Evolutionary conservation across 2,329 filamentous ascomycete genomes (phyloP).

Genomic region (Lachnellula subtilissima): DNA sequence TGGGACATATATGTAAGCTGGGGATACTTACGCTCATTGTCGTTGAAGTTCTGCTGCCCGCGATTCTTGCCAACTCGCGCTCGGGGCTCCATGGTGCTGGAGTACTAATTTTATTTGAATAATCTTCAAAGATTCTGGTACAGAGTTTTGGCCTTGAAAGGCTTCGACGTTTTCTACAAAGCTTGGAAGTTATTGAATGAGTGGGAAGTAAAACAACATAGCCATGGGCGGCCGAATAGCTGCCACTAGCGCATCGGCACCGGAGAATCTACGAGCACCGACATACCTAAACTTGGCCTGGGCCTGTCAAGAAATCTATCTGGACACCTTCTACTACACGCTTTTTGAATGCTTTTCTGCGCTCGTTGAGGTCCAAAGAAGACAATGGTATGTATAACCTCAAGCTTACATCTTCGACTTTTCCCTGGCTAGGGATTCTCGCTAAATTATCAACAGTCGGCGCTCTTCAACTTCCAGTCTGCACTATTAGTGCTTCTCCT

Average conservation of each 20-base stretch:
- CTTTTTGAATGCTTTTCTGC: too few species aligned
- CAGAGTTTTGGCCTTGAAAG: too few species aligned
- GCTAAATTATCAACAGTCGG: constrained; percentile 57
- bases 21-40: constrained; percentile 58
- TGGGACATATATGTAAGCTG: neutral
- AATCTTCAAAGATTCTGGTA: too few species aligned
- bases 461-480: constrained; percentile 98
- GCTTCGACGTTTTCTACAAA: too few species aligned
- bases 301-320: neutral
- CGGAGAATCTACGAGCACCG: neutral
- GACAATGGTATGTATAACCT: constrained; percentile 14
- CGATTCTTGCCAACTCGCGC: constrained; percentile 75
- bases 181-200: too few species aligned
- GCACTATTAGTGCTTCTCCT: constrained; percentile 91
- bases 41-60: constrained; percentile 74
- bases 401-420: neutral
- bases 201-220: too few species aligned
- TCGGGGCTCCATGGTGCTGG: constrained; percentile 60
- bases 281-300: neutral
- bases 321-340: neutral
- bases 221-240: too few species aligned
- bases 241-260: neutral
- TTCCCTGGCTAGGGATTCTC: neutral
- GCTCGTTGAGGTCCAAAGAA: constrained; percentile 2
- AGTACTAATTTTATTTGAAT: neutral